A percentile compares a stretch with the other conserved stretches of the same genome.
These are phyloP conservation scores for Chlamydomonas schloesseri DNA, from an alignment of 139 green algal genomes.

Conservation along the genomic window DNA sequence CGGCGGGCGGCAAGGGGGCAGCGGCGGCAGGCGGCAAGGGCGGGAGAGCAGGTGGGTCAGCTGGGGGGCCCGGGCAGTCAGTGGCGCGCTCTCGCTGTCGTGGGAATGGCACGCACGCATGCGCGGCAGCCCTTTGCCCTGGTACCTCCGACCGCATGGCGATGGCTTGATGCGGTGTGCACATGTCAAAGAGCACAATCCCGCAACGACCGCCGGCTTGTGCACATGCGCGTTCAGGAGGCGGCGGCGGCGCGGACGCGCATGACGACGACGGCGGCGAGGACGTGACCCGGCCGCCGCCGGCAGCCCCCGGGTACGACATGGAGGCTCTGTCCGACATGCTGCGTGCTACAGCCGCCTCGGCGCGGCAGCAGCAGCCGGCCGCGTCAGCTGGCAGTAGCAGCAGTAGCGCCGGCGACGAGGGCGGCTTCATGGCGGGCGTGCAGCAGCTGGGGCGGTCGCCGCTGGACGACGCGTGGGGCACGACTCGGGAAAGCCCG, in stretches of 20 bases:
- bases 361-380: not conserved
- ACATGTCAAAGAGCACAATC: too few relatives aligned
- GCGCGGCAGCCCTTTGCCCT: too few relatives aligned
- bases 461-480: constrained; percentile 37
- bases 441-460: constrained; percentile 27
- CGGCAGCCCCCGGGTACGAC: constrained; percentile 40
- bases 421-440: constrained; percentile 5
- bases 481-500: constrained; percentile 45
- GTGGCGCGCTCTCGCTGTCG: too few relatives aligned
- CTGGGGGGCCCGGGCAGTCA: too few relatives aligned
- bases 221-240: too few relatives aligned
- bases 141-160: too few relatives aligned
- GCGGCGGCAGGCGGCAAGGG: not conserved
- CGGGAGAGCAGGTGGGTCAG: not conserved
- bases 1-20: not conserved
- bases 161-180: too few relatives aligned
- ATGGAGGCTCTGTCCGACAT: constrained; percentile 59
- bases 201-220: too few relatives aligned
- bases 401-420: not conserved
- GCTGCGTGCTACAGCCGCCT: constrained; percentile 2
- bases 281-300: not conserved
- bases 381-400: not conserved
- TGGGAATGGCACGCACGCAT: too few relatives aligned
- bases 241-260: too few relatives aligned
- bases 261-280: not conserved